Percentiles rank a stretch among this genome's conserved stretches.
phyloP scores from a whole-genome alignment of 2,329 filamentous ascomycete species.

The Calonectria fujianensis region DNA sequence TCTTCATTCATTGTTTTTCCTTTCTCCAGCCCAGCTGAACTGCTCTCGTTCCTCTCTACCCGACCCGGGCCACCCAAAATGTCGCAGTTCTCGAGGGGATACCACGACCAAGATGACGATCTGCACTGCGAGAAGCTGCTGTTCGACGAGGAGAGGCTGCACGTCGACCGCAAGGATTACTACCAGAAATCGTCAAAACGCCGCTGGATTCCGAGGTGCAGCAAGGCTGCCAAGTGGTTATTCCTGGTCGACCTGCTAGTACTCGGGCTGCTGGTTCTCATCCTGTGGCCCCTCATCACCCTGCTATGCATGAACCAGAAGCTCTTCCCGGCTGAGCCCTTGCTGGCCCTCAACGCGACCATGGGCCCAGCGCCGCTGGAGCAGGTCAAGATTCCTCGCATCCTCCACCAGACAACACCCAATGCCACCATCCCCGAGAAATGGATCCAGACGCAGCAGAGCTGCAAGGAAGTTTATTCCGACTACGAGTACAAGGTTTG shows the following conservation, averaged over 20 bases:
- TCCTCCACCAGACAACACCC: conserved; percentile 82
- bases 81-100: not conserved
- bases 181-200: not conserved
- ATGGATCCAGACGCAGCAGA: conserved; percentile 79
- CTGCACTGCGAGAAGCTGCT: conserved; percentile 15
- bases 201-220: not conserved
- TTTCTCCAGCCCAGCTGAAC: too few species aligned
- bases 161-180: not conserved
- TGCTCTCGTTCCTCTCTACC: too few species aligned
- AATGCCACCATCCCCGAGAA: conserved; percentile 76
- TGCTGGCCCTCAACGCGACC: conserved; percentile 36
- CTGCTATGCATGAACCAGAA: conserved; percentile 71
- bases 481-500: conserved; percentile 84
- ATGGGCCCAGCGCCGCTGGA: conserved; percentile 80
- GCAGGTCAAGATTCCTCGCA: conserved; percentile 80
- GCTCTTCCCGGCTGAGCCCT: conserved; percentile 51
- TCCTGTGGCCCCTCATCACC: conserved; percentile 81
- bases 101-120: not conserved
- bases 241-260: not conserved
- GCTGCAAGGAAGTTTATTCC: conserved; percentile 79
- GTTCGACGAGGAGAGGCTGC: conserved; percentile 18
- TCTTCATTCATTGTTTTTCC: not conserved
- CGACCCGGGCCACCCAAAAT: not conserved
- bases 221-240: conserved; percentile 10
- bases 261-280: conserved; percentile 69